phyloP scores from a whole-genome alignment of 2,329 filamentous ascomycete genomes.

The Phialophora chinensis region DNA sequence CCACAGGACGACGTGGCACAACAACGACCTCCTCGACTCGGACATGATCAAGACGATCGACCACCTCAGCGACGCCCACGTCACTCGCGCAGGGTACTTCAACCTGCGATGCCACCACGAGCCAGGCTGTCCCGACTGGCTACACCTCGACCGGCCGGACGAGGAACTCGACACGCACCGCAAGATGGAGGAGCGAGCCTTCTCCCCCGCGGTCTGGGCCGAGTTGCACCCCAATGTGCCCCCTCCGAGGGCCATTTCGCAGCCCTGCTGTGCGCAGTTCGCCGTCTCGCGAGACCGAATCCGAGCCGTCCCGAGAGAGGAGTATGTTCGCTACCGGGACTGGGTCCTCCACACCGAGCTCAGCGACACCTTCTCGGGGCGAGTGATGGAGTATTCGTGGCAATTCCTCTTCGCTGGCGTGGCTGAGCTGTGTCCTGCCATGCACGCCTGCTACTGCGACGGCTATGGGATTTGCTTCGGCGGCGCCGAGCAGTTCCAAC shows the following conservation, averaged over 20 bases:
- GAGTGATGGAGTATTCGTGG: conserved; percentile 70
- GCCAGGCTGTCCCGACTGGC: conserved; percentile 66
- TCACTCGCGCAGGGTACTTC: conserved; percentile 62
- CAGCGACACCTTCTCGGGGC: conserved; percentile 61
- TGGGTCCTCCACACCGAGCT: conserved; percentile 65
- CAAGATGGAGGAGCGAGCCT: conserved; percentile 56
- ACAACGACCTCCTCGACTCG: conserved; percentile 59
- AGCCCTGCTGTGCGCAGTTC: conserved; percentile 70
- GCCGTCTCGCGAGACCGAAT: conserved; percentile 65
- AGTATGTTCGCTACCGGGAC: conserved; percentile 64
- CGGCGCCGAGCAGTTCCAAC: conserved; percentile 45
- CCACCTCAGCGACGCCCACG: conserved; percentile 58
- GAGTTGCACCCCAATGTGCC: conserved; percentile 44
- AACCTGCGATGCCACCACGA: conserved; percentile 65
- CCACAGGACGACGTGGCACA: conserved; percentile 64
- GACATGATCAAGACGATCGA: conserved; percentile 58
- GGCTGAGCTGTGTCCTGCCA: conserved; percentile 52
- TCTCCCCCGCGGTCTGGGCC: conserved; percentile 55
- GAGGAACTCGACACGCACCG: conserved; percentile 46
- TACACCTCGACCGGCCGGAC: conserved; percentile 54
- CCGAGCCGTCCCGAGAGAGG: conserved; percentile 57
- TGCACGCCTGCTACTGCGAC: conserved; percentile 67
- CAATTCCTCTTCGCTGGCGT: conserved; percentile 65
- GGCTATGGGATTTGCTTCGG: conserved; percentile 68
- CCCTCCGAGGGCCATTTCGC: conserved; percentile 59